Conservation (phyloP, 140 eudicot genomes). For the Ambrosia hybrid region DNA sequence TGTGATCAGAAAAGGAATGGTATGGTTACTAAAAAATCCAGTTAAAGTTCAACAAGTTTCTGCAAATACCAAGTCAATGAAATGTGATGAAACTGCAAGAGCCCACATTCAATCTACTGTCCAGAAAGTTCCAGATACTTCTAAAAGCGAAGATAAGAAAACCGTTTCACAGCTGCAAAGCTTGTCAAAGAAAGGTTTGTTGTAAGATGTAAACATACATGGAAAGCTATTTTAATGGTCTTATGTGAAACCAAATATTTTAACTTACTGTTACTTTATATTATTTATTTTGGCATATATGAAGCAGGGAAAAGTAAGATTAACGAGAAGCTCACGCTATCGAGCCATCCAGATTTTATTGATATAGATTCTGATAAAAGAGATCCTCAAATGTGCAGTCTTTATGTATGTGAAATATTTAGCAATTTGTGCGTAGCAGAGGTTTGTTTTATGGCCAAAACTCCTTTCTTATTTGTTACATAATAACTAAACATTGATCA, state of each 20-base stretch:
- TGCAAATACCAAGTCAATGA: slow-evolving; percentile 13
- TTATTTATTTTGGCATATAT: slow-evolving; percentile 21
- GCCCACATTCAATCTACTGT: slow-evolving; percentile 22
- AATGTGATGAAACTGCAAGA: slow-evolving; percentile 9
- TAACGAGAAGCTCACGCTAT: slow-evolving; percentile 22
- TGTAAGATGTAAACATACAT: slow-evolving; percentile 3
- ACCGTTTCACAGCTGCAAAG: slow-evolving; percentile 26
- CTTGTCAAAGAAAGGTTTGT: slow-evolving; percentile 46
- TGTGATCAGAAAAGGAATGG: slow-evolving; percentile 47
- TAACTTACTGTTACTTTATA: not conserved
- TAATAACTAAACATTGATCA: not conserved
- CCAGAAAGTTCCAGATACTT: slow-evolving; percentile 14
- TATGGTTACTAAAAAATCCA: slow-evolving; percentile 29
- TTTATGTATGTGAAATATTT: slow-evolving; percentile 61
- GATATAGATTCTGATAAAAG: slow-evolving; percentile 60
- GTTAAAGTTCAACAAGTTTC: slow-evolving; percentile 34
- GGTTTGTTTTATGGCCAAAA: slow-evolving; percentile 43
- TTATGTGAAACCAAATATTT: slow-evolving; percentile 3
- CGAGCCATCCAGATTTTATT: slow-evolving; percentile 29
- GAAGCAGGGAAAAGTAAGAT: slow-evolving; percentile 32
- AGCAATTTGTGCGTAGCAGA: slow-evolving; percentile 58
- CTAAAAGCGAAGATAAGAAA: slow-evolving; percentile 27
- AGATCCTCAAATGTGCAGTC: slow-evolving; percentile 65
- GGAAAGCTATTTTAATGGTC: not conserved
- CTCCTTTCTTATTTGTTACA: slow-evolving; percentile 7